phyloP scores from a whole-genome alignment of 169 alveolate species.

The Cryptosporidium meleagridis region DNA sequence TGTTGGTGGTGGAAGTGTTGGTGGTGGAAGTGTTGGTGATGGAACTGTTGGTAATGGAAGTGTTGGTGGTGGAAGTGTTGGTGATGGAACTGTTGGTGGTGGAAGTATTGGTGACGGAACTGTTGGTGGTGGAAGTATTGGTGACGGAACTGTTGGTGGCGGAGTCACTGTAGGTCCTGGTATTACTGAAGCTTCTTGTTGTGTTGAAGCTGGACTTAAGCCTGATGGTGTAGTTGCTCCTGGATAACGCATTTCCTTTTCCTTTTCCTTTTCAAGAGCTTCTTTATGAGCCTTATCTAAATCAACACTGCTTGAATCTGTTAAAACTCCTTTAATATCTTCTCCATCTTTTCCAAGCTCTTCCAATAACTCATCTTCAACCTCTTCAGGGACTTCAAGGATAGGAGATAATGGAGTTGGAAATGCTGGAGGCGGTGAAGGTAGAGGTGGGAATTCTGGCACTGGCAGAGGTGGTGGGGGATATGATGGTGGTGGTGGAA shows the following conservation, averaged over 20 bases:
- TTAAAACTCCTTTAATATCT: slow-evolving; percentile 23
- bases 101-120: background rate
- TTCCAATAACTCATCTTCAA: slow-evolving; percentile 7
- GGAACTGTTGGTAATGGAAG: background rate
- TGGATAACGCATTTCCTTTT: background rate
- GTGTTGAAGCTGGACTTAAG: background rate
- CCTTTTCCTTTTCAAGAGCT: background rate
- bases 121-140: background rate
- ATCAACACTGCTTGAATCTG: slow-evolving; percentile 26
- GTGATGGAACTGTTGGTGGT: no score
- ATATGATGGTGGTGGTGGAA: slow-evolving; percentile 12
- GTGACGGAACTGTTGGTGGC: background rate
- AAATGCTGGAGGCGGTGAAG: slow-evolving; percentile 4
- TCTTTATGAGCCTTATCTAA: slow-evolving; percentile 5
- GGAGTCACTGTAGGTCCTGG: background rate
- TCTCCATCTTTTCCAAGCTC: slow-evolving; percentile 32
- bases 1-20: no score
- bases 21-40: no score
- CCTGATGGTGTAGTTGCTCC: background rate
- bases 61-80: no score
- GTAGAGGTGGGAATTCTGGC: background rate
- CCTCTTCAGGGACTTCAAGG: background rate
- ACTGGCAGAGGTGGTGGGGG: slow-evolving; percentile 17
- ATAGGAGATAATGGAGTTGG: background rate
- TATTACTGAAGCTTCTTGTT: no score